phyloP scores from a whole-genome alignment of 768 basidiomycete genomes.

The Psilocybe azurescens region DNA sequence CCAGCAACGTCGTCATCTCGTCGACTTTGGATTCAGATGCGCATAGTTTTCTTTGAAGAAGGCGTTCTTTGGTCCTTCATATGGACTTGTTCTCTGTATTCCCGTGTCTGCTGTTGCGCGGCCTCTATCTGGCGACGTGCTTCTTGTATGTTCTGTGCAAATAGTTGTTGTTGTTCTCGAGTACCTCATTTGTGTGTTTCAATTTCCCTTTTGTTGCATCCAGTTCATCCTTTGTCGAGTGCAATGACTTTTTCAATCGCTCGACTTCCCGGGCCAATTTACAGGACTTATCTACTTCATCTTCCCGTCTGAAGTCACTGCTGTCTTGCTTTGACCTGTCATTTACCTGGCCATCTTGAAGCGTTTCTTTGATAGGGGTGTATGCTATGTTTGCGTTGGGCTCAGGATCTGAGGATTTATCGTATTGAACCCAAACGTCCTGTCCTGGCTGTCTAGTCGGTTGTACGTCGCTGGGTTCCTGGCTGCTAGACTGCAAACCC shows the following conservation, averaged over 20 bases:
- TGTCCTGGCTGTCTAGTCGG: no score
- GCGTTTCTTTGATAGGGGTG: neutral
- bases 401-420: no score
- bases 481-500: no score
- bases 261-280: slow-evolving; percentile 10
- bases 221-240: slow-evolving; percentile 1
- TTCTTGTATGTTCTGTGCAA: neutral
- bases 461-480: no score
- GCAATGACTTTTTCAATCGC: neutral
- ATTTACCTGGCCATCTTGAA: neutral
- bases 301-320: neutral
- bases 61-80: no score
- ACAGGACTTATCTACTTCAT: neutral
- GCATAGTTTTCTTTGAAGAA: no score
- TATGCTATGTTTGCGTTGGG: no score
- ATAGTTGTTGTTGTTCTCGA: slow-evolving; percentile 12
- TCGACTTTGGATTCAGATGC: no score
- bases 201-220: neutral
- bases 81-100: no score
- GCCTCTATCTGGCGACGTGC: neutral
- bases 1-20: no score
- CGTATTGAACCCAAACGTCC: no score
- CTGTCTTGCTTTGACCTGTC: neutral
- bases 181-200: neutral
- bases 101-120: no score